Base-by-base conservation (phyloP, 2,329 filamentous ascomycete species). In the Xylaria sp. region DNA sequence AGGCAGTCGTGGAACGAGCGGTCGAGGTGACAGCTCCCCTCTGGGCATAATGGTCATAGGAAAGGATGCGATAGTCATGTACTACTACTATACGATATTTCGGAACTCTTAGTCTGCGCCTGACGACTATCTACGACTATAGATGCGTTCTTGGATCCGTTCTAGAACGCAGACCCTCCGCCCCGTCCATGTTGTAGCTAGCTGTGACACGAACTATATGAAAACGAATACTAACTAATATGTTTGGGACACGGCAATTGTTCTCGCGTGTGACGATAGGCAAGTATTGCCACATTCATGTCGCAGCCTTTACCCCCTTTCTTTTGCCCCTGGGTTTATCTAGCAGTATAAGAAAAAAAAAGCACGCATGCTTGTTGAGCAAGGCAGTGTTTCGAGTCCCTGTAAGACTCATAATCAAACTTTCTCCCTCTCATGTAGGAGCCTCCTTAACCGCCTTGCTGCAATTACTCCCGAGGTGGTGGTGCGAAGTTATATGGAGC, bases 1-100 rank as follows among this genome's bases (percentile, higher is more conserved):
- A 92, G 74, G 93, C 93, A 0, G 93, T 99, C 9, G 92, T 97
- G 11, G 95, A 98, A 80, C 87, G 94, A 73, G 94, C 92, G 0
- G 91, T 95, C 3, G 94, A 97, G 83, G 92, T 94, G 31, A 93
- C 94, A 15, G 92, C 92, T 56, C 92, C 92, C 54, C 84, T 96
- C 15, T 91, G 88, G 88, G 84, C 65, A 4, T 71, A 65, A 58
- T 11, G 38, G 54, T 28, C 17, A 17, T 17, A 81, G 33, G 87
- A 71, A 80, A 26, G 38, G 26, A 53, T 23, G 49, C 11, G 59
- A 66, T 60, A 23, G 38, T 23, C 33, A 69, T 62, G 66, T 67
- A 59, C 2, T 61, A 62, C 4, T 61, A 62, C 28, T 60, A 57
- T 40, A 15, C 36, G 40, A 49, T 65, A 57, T 59, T 67, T 53